A percentile compares a stretch with the other conserved stretches of the same genome.
phyloP scores from a whole-genome alignment of 2,329 filamentous ascomycete species.

The Rhinocladiella mackenziei region DNA sequence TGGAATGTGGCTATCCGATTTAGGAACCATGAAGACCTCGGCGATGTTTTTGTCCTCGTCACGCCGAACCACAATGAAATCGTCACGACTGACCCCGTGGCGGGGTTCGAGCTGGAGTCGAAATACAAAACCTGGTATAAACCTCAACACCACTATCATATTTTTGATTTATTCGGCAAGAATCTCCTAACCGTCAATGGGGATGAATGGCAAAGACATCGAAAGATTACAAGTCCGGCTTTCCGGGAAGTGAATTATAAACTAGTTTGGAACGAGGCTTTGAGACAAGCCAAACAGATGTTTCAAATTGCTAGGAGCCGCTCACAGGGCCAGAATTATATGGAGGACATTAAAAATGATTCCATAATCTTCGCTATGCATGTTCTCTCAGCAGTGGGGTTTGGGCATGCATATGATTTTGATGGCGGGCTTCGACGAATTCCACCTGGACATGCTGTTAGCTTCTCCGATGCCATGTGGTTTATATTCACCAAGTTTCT shows the following conservation, averaged over 20 bases:
- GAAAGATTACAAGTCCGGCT: slow-evolving; percentile 40
- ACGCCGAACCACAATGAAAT: slow-evolving; percentile 18
- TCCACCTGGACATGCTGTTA: slow-evolving; percentile 4
- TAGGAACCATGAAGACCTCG: slow-evolving; percentile 8
- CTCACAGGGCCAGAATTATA: not conserved
- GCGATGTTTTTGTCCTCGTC: slow-evolving; percentile 18
- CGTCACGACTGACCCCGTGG: slow-evolving; percentile 15
- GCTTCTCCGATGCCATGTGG: not conserved
- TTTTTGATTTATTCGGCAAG: slow-evolving; percentile 22
- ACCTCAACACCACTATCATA: slow-evolving; percentile 13
- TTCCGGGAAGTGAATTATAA: slow-evolving; percentile 45
- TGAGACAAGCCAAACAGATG: slow-evolving; percentile 36
- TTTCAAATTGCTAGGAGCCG: slow-evolving; percentile 10
- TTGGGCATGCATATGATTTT: slow-evolving; percentile 31
- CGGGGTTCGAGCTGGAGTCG: slow-evolving; percentile 11
- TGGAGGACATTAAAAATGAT: slow-evolving; percentile 32
- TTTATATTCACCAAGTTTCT: not conserved
- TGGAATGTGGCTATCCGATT: slow-evolving; percentile 16
- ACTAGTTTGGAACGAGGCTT: slow-evolving; percentile 39
- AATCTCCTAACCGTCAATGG: slow-evolving; percentile 23
- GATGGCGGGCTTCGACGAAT: slow-evolving; percentile 13
- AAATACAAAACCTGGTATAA: slow-evolving; percentile 21
- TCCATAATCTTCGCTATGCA: slow-evolving; percentile 37
- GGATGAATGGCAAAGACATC: slow-evolving; percentile 43
- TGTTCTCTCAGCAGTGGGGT: slow-evolving; percentile 38